Percentiles rank a stretch among this genome's conserved stretches.
These are phyloP conservation scores for Cucumis melo DNA, from an alignment of 306 rosid genomes.

Conservation along the genomic window DNA sequence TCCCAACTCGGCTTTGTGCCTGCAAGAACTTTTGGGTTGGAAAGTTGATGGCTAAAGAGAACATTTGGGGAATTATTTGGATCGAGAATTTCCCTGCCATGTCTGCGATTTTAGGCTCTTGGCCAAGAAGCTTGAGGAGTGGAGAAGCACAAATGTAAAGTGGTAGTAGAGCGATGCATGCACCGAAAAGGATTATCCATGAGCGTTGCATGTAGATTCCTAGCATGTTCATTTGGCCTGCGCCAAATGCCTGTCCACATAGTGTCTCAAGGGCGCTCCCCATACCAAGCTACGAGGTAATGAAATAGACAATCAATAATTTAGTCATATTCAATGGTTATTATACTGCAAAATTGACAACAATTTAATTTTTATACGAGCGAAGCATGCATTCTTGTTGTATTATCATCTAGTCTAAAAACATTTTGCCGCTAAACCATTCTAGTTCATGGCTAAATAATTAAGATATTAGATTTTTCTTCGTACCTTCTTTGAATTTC, in stretches of 20 bases:
- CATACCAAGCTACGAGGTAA: slow-evolving; percentile 60
- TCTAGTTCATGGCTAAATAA: no score
- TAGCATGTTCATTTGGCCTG: slow-evolving; percentile 88
- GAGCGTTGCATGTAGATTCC: slow-evolving; percentile 91
- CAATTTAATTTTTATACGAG: background rate
- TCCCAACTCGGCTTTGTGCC: slow-evolving; percentile 63
- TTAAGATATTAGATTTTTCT: no score
- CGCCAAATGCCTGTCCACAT: slow-evolving; percentile 96
- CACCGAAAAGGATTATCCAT: slow-evolving; percentile 44
- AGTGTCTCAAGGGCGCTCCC: slow-evolving; percentile 94
- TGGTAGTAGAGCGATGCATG: slow-evolving; percentile 54
- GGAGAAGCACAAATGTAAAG: slow-evolving; percentile 52
- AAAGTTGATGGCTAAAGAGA: slow-evolving; percentile 70
- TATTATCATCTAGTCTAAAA: no score
- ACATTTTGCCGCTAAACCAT: no score
- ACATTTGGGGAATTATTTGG: slow-evolving; percentile 85
- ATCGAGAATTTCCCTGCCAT: slow-evolving; percentile 69
- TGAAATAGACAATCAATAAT: background rate
- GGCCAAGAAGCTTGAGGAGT: slow-evolving; percentile 69
- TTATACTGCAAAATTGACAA: no score
- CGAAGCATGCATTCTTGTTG: no score
- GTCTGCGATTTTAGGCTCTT: slow-evolving; percentile 44
- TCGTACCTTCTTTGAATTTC: no score
- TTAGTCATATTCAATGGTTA: background rate
- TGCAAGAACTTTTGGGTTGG: slow-evolving; percentile 88